These are phyloP conservation scores for Daldinia grandis DNA, from an alignment of 495 filamentous ascomycete species.

Conservation along the genomic window DNA sequence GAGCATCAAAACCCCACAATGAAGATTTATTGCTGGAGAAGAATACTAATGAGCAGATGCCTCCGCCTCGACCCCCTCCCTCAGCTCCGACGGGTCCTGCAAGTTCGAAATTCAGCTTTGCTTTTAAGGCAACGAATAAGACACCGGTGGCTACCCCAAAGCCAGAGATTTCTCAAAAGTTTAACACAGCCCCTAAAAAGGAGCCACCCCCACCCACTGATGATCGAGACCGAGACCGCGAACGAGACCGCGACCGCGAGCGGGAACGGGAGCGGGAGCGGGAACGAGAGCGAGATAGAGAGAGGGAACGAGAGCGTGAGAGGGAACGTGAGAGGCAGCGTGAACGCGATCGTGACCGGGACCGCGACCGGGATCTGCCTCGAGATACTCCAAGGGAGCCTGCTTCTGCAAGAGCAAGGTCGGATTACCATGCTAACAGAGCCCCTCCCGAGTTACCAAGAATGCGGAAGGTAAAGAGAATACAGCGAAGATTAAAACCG, in stretches of 20 bases:
- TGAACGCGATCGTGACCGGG: constrained; percentile 21
- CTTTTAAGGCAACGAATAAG: constrained; percentile 76
- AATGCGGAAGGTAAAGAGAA: constrained; percentile 70
- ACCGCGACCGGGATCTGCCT: constrained; percentile 59
- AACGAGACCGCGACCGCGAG: constrained; percentile 25
- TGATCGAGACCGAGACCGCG: constrained; percentile 55
- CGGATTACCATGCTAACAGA: constrained; percentile 57
- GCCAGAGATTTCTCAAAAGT: constrained; percentile 75
- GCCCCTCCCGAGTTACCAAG: constrained; percentile 58
- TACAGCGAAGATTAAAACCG: constrained; percentile 73
- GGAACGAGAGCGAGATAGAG: constrained; percentile 13
- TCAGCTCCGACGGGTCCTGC: constrained; percentile 61
- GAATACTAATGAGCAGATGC: constrained; percentile 55
- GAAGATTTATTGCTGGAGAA: constrained; percentile 66
- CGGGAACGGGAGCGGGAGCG: constrained; percentile 15
- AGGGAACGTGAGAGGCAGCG: constrained; percentile 9
- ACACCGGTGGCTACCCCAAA: constrained; percentile 68
- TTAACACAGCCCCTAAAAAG: constrained; percentile 64
- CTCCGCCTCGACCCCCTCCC: constrained; percentile 59
- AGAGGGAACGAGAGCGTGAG: constrained; percentile 20
- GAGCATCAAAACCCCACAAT: constrained; percentile 69
- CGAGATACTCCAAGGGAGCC: constrained; percentile 59
- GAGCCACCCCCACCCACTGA: constrained; percentile 40
- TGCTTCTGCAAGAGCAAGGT: constrained; percentile 60
- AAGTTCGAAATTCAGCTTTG: constrained; percentile 86